Evolutionary conservation across 352 stramenopile genomes (phyloP).

Genomic region (Pythium scleroteichum): DNA sequence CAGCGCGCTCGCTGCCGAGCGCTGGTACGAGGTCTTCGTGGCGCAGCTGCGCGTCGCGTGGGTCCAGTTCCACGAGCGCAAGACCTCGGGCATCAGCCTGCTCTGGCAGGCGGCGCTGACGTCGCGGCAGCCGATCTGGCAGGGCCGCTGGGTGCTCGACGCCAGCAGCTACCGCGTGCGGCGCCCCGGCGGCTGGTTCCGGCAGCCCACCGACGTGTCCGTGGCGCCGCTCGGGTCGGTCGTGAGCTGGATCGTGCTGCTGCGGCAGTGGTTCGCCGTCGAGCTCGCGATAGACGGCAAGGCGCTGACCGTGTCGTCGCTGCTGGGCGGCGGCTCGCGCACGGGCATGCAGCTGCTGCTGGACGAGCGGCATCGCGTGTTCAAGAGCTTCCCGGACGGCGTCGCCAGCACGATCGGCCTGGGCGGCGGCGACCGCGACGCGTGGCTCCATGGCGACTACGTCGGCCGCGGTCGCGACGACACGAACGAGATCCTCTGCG

Average conservation of each 20-base stretch:
- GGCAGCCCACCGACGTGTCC: neutral
- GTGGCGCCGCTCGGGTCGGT: conserved; percentile 3
- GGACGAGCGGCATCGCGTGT: conserved; percentile 33
- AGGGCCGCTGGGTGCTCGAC: conserved; percentile 15
- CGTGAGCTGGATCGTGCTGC: conserved; percentile 13
- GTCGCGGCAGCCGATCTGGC: neutral
- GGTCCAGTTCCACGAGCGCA: conserved; percentile 16
- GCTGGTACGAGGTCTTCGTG: conserved; percentile 12
- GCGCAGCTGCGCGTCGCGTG: conserved; percentile 9
- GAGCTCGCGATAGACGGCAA: conserved; percentile 23
- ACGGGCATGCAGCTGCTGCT: conserved; percentile 25
- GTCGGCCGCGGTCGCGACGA: conserved; percentile 15
- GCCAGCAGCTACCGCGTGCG: conserved; percentile 15
- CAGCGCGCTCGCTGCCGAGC: conserved; percentile 1
- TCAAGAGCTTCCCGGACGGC: conserved; percentile 33
- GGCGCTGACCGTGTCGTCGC: conserved; percentile 9
- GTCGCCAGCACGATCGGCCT: conserved; percentile 25
- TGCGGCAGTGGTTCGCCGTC: conserved; percentile 23
- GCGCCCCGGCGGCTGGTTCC: conserved; percentile 16
- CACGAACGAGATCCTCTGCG: conserved; percentile 8
- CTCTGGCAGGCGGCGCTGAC: conserved; percentile 15
- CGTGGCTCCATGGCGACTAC: conserved; percentile 33
- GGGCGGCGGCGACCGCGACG: conserved; percentile 4
- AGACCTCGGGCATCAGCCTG: conserved; percentile 18
- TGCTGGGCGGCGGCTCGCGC: neutral